Conservation (phyloP, 805 yeast genomes). For the Saccharomycopsis fibuligera region DNA sequence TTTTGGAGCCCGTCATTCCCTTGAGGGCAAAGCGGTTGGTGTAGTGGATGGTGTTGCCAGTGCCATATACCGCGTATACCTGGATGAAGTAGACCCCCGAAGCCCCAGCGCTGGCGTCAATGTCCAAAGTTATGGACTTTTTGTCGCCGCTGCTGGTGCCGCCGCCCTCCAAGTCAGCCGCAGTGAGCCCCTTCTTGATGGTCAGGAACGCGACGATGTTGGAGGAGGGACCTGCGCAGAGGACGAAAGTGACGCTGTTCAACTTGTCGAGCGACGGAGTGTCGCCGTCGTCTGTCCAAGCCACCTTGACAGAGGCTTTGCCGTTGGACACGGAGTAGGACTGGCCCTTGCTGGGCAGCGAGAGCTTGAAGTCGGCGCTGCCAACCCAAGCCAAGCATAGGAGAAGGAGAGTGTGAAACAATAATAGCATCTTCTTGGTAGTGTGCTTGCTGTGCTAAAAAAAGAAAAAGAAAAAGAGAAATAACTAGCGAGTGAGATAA, state of each 20-base stretch:
- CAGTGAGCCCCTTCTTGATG: constrained; percentile 47
- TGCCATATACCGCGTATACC: constrained; percentile 41
- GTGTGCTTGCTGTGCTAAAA: too few relatives aligned
- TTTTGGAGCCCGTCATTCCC: constrained; percentile 64
- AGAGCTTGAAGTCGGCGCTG: constrained; percentile 26
- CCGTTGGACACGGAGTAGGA: constrained; percentile 26
- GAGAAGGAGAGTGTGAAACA: too few relatives aligned
- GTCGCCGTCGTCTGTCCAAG: constrained; percentile 52
- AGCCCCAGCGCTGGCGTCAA: constrained; percentile 41
- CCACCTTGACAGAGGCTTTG: constrained; percentile 26
- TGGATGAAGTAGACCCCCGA: constrained; percentile 72
- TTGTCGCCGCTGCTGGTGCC: too few relatives aligned
- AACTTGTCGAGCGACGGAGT: constrained; percentile 42
- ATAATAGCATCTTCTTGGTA: too few relatives aligned
- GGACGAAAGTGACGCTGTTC: constrained; percentile 42
- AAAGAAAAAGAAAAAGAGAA: not conserved
- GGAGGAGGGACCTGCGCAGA: constrained; percentile 64
- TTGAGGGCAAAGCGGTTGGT: constrained; percentile 55
- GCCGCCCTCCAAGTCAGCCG: constrained; percentile 65
- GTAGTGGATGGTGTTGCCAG: constrained; percentile 57
- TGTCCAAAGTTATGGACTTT: constrained; percentile 34
- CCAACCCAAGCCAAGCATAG: too few relatives aligned
- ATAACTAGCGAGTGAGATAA: too few relatives aligned
- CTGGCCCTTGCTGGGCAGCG: constrained; percentile 24
- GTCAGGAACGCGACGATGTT: constrained; percentile 37